A percentile compares a stretch with the other conserved stretches of the same genome.
Conservation (phyloP, 2,329 filamentous ascomycete species). For the Epichloe gansuensis region DNA sequence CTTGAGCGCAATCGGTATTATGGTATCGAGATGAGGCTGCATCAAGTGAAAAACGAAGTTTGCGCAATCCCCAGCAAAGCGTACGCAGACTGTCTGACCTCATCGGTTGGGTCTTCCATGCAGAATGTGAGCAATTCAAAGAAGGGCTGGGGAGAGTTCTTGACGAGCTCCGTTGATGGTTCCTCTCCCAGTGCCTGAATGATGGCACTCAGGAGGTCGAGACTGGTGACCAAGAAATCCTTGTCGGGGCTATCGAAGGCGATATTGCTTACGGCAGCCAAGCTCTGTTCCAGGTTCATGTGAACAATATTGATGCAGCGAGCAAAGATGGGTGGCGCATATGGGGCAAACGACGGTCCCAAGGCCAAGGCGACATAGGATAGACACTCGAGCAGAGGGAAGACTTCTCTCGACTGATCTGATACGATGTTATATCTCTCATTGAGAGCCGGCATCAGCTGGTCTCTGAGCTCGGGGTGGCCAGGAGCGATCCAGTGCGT, state of each 20-base stretch:
- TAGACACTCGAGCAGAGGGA: conserved; percentile 89
- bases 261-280: conserved; percentile 56
- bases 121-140: conserved; percentile 86
- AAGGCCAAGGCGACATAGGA: conserved; percentile 88
- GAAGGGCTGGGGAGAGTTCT: conserved; percentile 65
- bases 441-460: conserved; percentile 88
- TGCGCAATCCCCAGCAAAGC: conserved; percentile 89
- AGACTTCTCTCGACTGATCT: conserved; percentile 85
- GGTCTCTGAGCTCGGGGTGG: conserved; percentile 70
- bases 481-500: conserved; percentile 70
- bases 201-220: conserved; percentile 86
- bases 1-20: conserved; percentile 72
- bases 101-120: conserved; percentile 82
- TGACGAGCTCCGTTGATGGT: conserved; percentile 66
- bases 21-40: conserved; percentile 55
- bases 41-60: conserved; percentile 83
- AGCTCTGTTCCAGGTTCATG: conserved; percentile 71
- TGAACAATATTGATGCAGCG: conserved; percentile 88
- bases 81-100: conserved; percentile 92
- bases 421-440: conserved; percentile 75
- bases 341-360: conserved; percentile 69
- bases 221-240: conserved; percentile 89
- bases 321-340: conserved; percentile 73
- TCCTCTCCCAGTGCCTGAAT: conserved; percentile 73
- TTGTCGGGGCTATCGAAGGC: conserved; percentile 75